Percentiles rank a stretch among this genome's conserved stretches.
Conservation (phyloP, 805 yeast genomes). For the Nakazawaea peltata region DNA sequence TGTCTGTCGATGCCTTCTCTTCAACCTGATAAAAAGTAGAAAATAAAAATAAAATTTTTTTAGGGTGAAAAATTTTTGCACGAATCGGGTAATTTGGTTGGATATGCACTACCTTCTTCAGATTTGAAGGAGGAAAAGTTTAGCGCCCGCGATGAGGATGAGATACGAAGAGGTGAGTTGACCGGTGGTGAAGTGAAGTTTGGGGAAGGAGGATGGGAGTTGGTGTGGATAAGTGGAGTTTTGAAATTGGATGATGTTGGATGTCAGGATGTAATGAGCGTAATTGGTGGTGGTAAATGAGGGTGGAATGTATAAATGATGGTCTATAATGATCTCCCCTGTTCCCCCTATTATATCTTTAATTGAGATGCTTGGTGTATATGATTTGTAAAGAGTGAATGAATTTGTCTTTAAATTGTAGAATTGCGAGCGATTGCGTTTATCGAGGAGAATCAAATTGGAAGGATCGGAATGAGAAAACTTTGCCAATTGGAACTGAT, state of each 20-base stretch:
- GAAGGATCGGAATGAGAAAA: too few relatives aligned
- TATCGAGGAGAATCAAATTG: too few relatives aligned
- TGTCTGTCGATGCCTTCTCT: too few relatives aligned
- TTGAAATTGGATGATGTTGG: background rate
- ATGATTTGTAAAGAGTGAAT: too few relatives aligned
- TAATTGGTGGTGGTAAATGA: background rate
- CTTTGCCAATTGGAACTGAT: too few relatives aligned
- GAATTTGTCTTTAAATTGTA: too few relatives aligned
- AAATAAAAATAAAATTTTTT: background rate
- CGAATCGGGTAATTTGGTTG: background rate
- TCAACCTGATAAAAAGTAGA: too few relatives aligned
- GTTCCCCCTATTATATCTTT: too few relatives aligned
- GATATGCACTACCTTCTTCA: background rate
- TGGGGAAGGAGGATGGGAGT: background rate
- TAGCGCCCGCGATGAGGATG: constrained; percentile 3
- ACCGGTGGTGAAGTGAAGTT: background rate
- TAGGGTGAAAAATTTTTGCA: constrained; percentile 2
- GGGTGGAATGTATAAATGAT: constrained; percentile 1
- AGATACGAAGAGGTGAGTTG: background rate
- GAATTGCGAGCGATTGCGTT: too few relatives aligned
- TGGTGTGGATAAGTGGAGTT: background rate
- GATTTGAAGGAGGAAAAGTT: constrained; percentile 1
- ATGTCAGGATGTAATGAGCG: background rate
- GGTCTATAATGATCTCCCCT: too few relatives aligned
- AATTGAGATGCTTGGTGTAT: too few relatives aligned